A percentile compares a stretch with the other conserved stretches of the same genome.
phyloP scores from a whole-genome alignment of 2,329 filamentous ascomycete genomes.

The Huntiella bhutanensis region DNA sequence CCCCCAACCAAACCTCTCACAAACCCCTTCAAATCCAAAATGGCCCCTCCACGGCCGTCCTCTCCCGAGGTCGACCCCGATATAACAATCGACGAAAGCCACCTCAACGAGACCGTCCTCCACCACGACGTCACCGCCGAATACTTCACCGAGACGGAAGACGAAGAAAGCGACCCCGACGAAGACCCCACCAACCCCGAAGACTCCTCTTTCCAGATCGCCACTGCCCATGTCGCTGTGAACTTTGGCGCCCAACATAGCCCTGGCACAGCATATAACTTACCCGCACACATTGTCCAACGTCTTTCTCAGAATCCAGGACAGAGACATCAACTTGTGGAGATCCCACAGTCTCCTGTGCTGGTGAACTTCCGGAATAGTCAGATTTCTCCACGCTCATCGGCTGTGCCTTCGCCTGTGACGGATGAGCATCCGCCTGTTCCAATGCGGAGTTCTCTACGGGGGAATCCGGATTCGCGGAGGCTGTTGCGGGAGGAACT shows the following conservation, averaged over 20 bases:
- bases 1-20: neutral
- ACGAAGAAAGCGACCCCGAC: neutral
- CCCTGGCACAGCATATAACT: neutral
- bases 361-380: neutral
- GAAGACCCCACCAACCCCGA: neutral
- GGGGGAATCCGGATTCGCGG: neutral
- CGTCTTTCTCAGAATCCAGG: conserved; percentile 6
- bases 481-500: neutral
- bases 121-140: conserved; percentile 1
- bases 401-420: neutral
- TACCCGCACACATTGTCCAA: conserved; percentile 4
- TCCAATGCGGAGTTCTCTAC: neutral
- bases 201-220: neutral
- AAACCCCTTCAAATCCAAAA: neutral
- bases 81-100: neutral
- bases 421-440: neutral
- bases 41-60: neutral
- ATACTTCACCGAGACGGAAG: neutral
- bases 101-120: neutral
- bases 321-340: conserved; percentile 4
- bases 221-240: conserved; percentile 5
- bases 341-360: conserved; percentile 5
- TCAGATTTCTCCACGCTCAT: neutral
- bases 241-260: conserved; percentile 3
- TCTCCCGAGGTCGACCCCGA: neutral